Percentiles rank a stretch among this genome's conserved stretches.
These are phyloP conservation scores for Teratosphaeria nubilosa DNA, from an alignment of 2,329 filamentous ascomycete species.

Conservation along the genomic window DNA sequence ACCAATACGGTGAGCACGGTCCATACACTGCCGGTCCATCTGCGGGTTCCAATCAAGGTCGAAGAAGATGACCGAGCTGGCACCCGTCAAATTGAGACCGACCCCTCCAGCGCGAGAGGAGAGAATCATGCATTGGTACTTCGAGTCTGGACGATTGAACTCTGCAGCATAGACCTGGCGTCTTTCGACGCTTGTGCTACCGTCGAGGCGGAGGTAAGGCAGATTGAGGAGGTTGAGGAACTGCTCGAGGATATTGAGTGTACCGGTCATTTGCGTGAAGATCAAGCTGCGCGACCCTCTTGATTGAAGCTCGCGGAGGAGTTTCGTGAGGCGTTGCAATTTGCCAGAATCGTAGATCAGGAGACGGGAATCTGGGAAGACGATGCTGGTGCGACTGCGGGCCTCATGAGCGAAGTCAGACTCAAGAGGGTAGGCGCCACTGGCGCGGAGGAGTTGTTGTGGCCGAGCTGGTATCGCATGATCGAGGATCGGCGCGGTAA, in stretches of 20 bases:
- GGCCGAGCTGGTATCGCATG: conserved; percentile 12
- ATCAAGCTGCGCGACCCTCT: conserved; percentile 91
- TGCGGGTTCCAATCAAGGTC: conserved; percentile 99
- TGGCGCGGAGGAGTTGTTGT: conserved; percentile 18
- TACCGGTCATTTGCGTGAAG: conserved; percentile 99
- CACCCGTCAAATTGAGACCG: conserved; percentile 92
- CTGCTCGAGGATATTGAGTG: conserved; percentile 91
- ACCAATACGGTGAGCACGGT: conserved; percentile 91
- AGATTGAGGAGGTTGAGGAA: conserved; percentile 97
- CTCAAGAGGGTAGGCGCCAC: conserved; percentile 31
- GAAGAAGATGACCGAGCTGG: conserved; percentile 97
- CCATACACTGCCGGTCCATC: conserved; percentile 99
- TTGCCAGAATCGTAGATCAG: conserved; percentile 97
- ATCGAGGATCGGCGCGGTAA: conserved; percentile 50
- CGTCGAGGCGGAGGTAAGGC: conserved; percentile 91
- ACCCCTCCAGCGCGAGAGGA: conserved; percentile 89
- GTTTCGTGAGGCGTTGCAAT: conserved; percentile 75
- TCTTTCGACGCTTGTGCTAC: conserved; percentile 92
- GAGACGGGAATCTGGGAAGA: conserved; percentile 93
- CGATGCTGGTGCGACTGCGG: conserved; percentile 84
- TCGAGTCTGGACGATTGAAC: conserved; percentile 79
- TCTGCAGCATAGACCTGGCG: conserved; percentile 90
- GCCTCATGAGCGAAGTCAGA: conserved; percentile 87
- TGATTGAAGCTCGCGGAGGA: conserved; percentile 76
- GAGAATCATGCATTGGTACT: conserved; percentile 89